Percentiles rank a stretch among this genome's conserved stretches.
Conservation (phyloP, 1,284 basidiomycete species). For the Mycosarcoma maydis region DNA sequence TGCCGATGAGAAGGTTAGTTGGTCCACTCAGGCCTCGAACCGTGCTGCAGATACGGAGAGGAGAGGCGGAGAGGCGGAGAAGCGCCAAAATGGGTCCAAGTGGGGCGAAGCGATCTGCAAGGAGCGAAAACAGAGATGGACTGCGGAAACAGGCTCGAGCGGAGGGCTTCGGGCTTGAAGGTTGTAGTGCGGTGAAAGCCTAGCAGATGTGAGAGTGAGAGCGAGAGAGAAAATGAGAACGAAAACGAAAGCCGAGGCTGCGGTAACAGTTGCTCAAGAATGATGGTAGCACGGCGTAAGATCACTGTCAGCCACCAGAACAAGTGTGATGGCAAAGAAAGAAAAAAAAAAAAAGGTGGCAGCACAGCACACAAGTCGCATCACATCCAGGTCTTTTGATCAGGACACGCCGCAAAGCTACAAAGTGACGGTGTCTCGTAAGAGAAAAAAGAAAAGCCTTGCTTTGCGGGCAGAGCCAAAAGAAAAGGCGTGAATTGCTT, state of each 20-base stretch:
- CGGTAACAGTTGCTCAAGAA: constrained; percentile 7
- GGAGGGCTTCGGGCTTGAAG: constrained; percentile 21
- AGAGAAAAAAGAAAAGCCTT: not conserved
- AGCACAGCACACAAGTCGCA: constrained; percentile 2
- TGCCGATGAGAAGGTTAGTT: constrained; percentile 21
- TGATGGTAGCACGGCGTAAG: constrained; percentile 9
- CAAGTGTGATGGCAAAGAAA: too few species aligned
- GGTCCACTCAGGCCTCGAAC: not conserved
- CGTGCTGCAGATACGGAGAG: too few species aligned
- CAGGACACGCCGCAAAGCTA: not conserved
- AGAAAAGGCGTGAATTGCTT: constrained; percentile 4
- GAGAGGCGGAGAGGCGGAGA: constrained; percentile 2
- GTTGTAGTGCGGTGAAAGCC: constrained; percentile 11
- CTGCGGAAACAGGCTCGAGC: constrained; percentile 4
- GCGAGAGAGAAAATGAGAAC: too few species aligned
- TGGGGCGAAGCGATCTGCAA: constrained; percentile 16
- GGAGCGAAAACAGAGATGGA: constrained; percentile 8
- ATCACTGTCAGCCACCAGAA: constrained; percentile 2
- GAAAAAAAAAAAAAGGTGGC: constrained; percentile 1
- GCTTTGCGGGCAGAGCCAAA: not conserved
- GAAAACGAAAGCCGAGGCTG: constrained; percentile 3
- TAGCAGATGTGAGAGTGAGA: not conserved
- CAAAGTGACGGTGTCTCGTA: not conserved
- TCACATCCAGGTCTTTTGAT: constrained; percentile 16
- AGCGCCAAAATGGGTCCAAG: constrained; percentile 1